Conservation (phyloP, 2,329 filamentous ascomycete species). For the Neonectria punicea region DNA sequence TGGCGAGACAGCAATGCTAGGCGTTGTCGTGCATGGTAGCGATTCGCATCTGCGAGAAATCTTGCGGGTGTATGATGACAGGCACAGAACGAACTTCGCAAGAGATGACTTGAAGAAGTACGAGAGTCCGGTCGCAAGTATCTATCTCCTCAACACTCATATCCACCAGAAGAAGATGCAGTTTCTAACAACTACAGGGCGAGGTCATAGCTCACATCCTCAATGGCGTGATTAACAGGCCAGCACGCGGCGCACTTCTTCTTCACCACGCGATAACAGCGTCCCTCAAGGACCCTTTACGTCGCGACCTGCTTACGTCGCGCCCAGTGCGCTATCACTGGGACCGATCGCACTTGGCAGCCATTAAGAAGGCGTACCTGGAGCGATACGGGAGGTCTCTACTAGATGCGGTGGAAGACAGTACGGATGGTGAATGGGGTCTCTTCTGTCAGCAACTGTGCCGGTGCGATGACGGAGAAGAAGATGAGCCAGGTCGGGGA, state of each 20-base stretch:
- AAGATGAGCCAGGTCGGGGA: background rate
- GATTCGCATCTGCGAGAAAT: constrained; percentile 86
- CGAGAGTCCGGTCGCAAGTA: constrained; percentile 90
- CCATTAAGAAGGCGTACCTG: constrained; percentile 82
- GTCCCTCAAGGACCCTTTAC: constrained; percentile 74
- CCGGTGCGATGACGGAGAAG: background rate
- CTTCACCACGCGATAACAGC: constrained; percentile 89
- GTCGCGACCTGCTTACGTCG: constrained; percentile 88
- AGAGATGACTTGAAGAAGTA: constrained; percentile 88
- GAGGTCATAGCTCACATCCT: constrained; percentile 95
- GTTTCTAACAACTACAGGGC: constrained; percentile 69
- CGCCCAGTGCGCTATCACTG: constrained; percentile 91
- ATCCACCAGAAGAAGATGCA: background rate
- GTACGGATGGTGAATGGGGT: constrained; percentile 80
- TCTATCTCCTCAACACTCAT: constrained; percentile 42
- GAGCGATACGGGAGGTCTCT: constrained; percentile 80
- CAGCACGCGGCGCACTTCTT: constrained; percentile 90
- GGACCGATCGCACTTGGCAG: constrained; percentile 84
- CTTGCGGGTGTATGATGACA: constrained; percentile 77
- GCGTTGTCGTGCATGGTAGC: constrained; percentile 82
- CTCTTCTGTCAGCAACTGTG: constrained; percentile 79
- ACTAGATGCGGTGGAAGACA: constrained; percentile 81
- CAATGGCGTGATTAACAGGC: constrained; percentile 95
- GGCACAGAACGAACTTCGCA: constrained; percentile 83
- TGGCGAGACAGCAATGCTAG: constrained; percentile 87